Conservation (phyloP, 1,139 yeast species). For the Candida glucosophila region DNA sequence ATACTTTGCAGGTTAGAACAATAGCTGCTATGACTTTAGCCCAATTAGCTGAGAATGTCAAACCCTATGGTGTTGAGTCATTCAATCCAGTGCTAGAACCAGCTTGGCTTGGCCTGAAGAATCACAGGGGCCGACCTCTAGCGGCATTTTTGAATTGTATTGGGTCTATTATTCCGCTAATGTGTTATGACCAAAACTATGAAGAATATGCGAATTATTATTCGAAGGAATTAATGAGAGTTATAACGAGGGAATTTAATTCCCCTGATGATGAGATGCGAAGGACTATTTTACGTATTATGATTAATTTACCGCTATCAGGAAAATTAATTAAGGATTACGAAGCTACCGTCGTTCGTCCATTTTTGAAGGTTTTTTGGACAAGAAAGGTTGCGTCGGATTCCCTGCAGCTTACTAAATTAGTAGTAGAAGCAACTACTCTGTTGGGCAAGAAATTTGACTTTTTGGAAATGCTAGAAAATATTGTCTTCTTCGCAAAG, state of each 20-base stretch:
- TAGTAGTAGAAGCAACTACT: constrained; percentile 70
- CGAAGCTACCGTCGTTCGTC: constrained; percentile 40
- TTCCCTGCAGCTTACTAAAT: constrained; percentile 36
- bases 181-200: constrained; percentile 47
- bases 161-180: constrained; percentile 75
- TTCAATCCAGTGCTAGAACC: constrained; percentile 68
- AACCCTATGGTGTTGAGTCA: constrained; percentile 87
- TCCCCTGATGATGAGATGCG: constrained; percentile 91
- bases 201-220: constrained; percentile 75
- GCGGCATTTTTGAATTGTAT: constrained; percentile 73
- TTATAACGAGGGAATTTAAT: constrained; percentile 62
- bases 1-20: constrained; percentile 56
- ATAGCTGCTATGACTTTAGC: constrained; percentile 67
- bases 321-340: constrained; percentile 20
- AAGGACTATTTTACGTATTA: constrained; percentile 49
- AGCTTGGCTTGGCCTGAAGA: constrained; percentile 70
- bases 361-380: constrained; percentile 76
- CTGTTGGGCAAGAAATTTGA: constrained; percentile 65
- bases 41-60: constrained; percentile 71
- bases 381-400: constrained; percentile 57
- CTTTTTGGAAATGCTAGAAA: constrained; percentile 49
- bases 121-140: constrained; percentile 70
- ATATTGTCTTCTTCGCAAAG: constrained; percentile 51
- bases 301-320: constrained; percentile 25
- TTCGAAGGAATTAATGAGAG: constrained; percentile 61